Base-by-base conservation (phyloP, 2,329 filamentous ascomycete species). In the Elsinoe batatas region DNA sequence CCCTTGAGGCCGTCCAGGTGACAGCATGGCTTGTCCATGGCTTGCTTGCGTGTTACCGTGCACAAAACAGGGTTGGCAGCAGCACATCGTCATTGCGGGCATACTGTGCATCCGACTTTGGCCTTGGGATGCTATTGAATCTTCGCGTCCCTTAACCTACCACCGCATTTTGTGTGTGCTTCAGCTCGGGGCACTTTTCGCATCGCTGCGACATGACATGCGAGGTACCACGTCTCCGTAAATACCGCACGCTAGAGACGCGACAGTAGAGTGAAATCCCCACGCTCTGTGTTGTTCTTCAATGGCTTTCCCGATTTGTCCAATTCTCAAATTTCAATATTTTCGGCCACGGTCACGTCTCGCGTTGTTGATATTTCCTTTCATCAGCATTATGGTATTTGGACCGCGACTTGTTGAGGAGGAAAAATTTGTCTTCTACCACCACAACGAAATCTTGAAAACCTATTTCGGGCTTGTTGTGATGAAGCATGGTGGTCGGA, bases 181-280 rank as follows among this genome's bases (percentile, higher is more conserved):
- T 17, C 40, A 43, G 18, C 8, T 10, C 15, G 22, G 40, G 40
- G 20, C 40, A 44, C 33, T 30, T 26, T 49, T 8, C 13, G 30
- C 8, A 13, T 33, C 26, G 44, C 44, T 49, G 44, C 20, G 26
- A 44, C 40, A 44, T 49, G 26, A 18, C 22, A 26, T 15, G 26
- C 17, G 32, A 49, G 44, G 26, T 51, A 51, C 47, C 47, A 51
- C 26, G 15, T n/a, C 13, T 26, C 17, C 20, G 35, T 37, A 51
- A 51, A 51, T 51, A 51, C 47, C 47, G n/a, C 47, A 51, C 47
- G 47, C 47, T 51, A 51, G 47, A 26, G 32, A 33, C 47, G 46
- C 46, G 46, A 36, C 26, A 15, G 33, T 13, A 32, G 46, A 37
- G 32, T 35, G 32, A 50, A 36, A 15, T 50, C 47, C 47, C 47